These are phyloP conservation scores for Fomitopsis serialis DNA, from an alignment of 768 basidiomycete genomes.

Conservation along the genomic window DNA sequence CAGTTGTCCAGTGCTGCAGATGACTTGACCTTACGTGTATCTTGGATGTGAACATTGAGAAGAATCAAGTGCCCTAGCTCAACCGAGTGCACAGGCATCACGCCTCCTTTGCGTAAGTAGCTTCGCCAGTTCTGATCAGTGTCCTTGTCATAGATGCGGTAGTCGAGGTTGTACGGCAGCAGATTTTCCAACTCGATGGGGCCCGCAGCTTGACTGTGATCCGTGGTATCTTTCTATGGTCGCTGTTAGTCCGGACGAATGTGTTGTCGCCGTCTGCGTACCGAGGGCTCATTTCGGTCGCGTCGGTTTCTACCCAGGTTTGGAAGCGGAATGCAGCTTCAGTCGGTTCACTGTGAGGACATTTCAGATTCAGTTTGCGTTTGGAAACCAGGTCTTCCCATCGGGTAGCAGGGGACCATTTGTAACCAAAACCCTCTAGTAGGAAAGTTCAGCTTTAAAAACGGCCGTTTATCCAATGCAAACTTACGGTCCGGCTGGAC, in stretches of 20 bases:
- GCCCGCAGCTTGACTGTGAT: constrained; percentile 84
- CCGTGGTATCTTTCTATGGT: constrained; percentile 58
- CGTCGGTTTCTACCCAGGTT: constrained; percentile 79
- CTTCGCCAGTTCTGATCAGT: constrained; percentile 92
- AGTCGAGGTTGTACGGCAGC: constrained; percentile 89
- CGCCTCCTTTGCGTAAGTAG: constrained; percentile 87
- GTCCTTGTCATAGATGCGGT: constrained; percentile 96
- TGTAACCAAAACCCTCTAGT: constrained; percentile 92
- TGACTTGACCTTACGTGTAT: constrained; percentile 59
- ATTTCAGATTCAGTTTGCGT: constrained; percentile 72
- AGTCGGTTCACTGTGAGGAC: constrained; percentile 71
- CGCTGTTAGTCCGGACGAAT: too few relatives aligned
- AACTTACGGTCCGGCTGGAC: constrained; percentile 89
- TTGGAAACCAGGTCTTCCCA: constrained; percentile 83
- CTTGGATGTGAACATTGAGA: constrained; percentile 86
- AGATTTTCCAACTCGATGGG: constrained; percentile 92
- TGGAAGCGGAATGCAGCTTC: constrained; percentile 96
- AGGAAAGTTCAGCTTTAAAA: neutral
- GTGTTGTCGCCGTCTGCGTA: constrained; percentile 27
- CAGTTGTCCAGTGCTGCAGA: neutral
- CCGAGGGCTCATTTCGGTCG: constrained; percentile 49
- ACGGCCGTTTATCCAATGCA: neutral
- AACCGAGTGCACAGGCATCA: constrained; percentile 95
- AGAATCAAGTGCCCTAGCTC: constrained; percentile 87
- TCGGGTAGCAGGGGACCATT: constrained; percentile 82